phyloP scores from a whole-genome alignment of 257 asterid species.

The Fraxinus anomala region DNA sequence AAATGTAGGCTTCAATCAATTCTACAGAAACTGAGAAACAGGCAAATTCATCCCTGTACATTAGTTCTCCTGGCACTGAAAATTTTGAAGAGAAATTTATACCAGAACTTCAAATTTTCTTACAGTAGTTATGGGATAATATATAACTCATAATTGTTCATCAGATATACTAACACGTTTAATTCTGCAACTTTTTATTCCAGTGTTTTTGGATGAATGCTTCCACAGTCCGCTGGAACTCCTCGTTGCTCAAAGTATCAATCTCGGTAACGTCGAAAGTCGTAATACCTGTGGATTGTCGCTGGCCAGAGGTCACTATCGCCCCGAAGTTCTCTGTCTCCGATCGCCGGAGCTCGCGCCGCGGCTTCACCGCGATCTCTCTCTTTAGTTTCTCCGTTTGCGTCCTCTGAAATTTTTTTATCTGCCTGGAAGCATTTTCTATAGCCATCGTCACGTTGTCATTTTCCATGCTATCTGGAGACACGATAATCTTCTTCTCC shows the following conservation, averaged over 20 bases:
- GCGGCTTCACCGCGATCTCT: slow-evolving; percentile 44
- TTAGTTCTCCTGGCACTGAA: neutral
- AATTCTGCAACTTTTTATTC: slow-evolving; percentile 33
- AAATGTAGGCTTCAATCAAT: neutral
- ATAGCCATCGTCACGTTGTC: slow-evolving; percentile 54
- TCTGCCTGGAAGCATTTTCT: slow-evolving; percentile 54
- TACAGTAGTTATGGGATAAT: slow-evolving; percentile 7
- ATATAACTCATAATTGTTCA: slow-evolving; percentile 16
- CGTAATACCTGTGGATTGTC: neutral
- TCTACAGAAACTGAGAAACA: slow-evolving; percentile 34
- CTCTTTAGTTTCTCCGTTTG: slow-evolving; percentile 72
- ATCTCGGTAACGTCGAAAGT: slow-evolving; percentile 36
- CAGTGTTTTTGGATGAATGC: slow-evolving; percentile 61
- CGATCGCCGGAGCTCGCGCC: slow-evolving; percentile 55
- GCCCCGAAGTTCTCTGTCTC: slow-evolving; percentile 44
- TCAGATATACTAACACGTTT: slow-evolving; percentile 22
- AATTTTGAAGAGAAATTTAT: slow-evolving; percentile 5
- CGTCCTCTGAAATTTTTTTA: slow-evolving; percentile 65
- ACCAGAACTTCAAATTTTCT: neutral
- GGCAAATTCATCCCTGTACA: slow-evolving; percentile 34
- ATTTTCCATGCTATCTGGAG: slow-evolving; percentile 32
- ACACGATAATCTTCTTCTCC: slow-evolving; percentile 50
- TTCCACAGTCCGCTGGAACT: slow-evolving; percentile 69
- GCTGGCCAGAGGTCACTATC: slow-evolving; percentile 18
- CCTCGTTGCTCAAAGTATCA: slow-evolving; percentile 69